A percentile compares a stretch with the other conserved stretches of the same genome.
These are phyloP conservation scores for Smittium mucronatum DNA, from an alignment of 371 early-diverging fungal genomes.

Conservation along the genomic window DNA sequence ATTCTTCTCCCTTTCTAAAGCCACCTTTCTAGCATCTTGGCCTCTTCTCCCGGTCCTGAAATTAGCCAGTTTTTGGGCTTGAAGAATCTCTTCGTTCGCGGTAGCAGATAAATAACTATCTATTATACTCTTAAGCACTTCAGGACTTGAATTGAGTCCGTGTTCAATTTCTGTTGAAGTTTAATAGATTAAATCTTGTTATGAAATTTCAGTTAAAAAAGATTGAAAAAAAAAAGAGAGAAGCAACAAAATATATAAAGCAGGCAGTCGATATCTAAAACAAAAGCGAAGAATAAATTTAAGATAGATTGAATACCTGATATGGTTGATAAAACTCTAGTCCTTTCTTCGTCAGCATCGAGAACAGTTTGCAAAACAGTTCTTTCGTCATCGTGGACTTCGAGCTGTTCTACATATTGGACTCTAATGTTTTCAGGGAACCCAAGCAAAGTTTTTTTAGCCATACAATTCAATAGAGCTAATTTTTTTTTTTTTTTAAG, in stretches of 20 bases:
- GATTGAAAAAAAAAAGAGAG: no score
- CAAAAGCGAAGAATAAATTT: neutral
- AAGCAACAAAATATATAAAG: neutral
- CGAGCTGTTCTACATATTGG: conserved; percentile 77
- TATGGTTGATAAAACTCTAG: conserved; percentile 47
- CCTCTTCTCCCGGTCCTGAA: conserved; percentile 72
- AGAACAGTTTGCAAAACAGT: conserved; percentile 62
- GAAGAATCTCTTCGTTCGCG: conserved; percentile 21
- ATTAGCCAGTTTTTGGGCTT: conserved; percentile 49
- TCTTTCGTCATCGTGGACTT: conserved; percentile 86
- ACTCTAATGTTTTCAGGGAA: conserved; percentile 96
- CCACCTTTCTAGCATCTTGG: conserved; percentile 47
- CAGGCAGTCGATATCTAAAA: neutral
- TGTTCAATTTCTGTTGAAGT: neutral
- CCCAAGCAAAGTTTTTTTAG: conserved; percentile 78
- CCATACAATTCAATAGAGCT: conserved; percentile 87
- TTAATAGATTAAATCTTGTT: no score
- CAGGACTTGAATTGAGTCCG: conserved; percentile 37
- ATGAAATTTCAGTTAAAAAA: no score
- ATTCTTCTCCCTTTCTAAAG: conserved; percentile 40
- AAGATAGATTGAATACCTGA: conserved; percentile 65
- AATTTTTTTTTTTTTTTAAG: no score
- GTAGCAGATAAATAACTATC: conserved; percentile 55
- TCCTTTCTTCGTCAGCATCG: conserved; percentile 48
- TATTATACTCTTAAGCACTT: conserved; percentile 66